These are phyloP conservation scores for Picochlorum sp. DNA, from an alignment of 139 green algal species.

Conservation along the genomic window DNA sequence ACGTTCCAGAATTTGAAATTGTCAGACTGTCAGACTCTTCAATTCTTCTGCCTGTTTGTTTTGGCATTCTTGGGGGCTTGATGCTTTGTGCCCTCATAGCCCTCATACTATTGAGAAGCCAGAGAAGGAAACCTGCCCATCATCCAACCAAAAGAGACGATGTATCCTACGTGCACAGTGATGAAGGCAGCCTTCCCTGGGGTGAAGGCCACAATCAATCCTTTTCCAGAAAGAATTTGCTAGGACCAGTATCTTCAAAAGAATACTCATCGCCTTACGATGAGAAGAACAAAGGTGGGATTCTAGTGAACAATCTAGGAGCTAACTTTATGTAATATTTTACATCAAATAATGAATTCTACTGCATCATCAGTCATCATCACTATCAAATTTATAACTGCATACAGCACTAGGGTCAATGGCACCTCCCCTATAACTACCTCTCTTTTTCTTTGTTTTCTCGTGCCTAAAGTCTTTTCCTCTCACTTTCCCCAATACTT, in stretches of 20 bases:
- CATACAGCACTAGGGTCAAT: slow-evolving; percentile 72
- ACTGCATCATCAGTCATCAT: slow-evolving; percentile 33
- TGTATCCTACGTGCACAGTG: too few species aligned
- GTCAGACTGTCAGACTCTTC: too few species aligned
- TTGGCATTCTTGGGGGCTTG: too few species aligned
- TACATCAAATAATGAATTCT: too few species aligned
- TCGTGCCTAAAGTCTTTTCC: slow-evolving; percentile 95
- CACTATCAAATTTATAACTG: slow-evolving; percentile 93
- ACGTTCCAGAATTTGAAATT: too few species aligned
- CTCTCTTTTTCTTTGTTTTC: slow-evolving; percentile 99
- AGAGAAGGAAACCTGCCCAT: too few species aligned
- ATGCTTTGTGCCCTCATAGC: too few species aligned
- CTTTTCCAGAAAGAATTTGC: neutral
- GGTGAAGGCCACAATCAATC: too few species aligned
- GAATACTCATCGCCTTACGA: neutral
- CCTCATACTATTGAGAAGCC: too few species aligned
- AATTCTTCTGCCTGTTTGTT: too few species aligned
- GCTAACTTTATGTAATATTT: neutral
- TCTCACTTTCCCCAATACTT: slow-evolving; percentile 68
- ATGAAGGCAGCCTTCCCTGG: too few species aligned
- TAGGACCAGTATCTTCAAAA: neutral
- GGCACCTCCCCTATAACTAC: slow-evolving; percentile 77
- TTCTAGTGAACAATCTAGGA: neutral
- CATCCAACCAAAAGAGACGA: too few species aligned
- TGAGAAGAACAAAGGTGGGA: neutral